Evolutionary conservation across 176 grass and related monocot species (phyloP), one percentile per base, ranked within the genome.

Genomic region (Aechmea fasciata): DNA sequence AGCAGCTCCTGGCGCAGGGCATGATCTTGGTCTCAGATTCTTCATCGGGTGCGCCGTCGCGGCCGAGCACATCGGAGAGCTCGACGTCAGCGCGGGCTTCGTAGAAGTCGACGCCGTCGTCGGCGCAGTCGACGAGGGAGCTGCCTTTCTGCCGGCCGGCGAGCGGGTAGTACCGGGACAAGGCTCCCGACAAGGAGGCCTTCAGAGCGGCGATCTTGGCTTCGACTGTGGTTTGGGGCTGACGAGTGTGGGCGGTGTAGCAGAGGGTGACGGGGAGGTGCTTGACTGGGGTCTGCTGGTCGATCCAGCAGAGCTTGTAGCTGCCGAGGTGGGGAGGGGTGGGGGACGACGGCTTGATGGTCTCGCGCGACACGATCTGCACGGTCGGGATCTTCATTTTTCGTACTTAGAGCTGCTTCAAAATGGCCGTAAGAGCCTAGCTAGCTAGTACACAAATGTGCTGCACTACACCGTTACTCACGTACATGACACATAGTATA

Each of bases 51-150:
- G 14, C 54, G 18, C 18, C 18, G 4, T 57, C 6, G 54, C 14
- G 15, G 11, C 18, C 54, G 13, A 18, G 54, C 11, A 57, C 54
- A 7, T 57, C 12, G 2, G 54, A 57, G 13, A 57, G 3, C 54
- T 57, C 15, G 54, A 18, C 54, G 13, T n/a, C 18, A 18, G 18
- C 13, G 7, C 3, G 54, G 18, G 54, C 54, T 5, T 7, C 13
- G 54, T 57, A 57, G 54, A 57, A 57, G 54, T 57, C 54, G 18
- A 57, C 54, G 7, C 54, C 54, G 15, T 57, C 54, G 54, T 57
- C 54, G 54, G 14, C 18, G 54, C 54, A 57, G 54, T 57, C 54
- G 12, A 57, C 54, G 54, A 57, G 54, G 54, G 54, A 57, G 54
- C 18, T 57, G 13, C 54, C 54, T 2, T 9, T 57, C 54, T 57